Evolutionary conservation across 768 basidiomycete species (phyloP).

Genomic region (Lactarius akahatsu): DNA sequence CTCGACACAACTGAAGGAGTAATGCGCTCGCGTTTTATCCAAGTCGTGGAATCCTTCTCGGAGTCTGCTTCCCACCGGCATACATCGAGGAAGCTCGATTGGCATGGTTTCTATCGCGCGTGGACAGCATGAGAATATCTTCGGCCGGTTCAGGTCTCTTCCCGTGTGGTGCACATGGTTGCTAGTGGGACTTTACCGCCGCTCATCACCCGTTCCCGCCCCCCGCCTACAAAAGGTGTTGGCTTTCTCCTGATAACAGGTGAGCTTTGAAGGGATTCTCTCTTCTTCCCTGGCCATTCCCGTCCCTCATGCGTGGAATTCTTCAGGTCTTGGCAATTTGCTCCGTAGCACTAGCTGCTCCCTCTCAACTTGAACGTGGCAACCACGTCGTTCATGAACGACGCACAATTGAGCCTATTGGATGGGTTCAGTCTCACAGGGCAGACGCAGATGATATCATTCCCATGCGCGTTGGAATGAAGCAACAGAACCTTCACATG

Average conservation of each 20-base stretch:
- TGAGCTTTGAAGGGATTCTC: not conserved
- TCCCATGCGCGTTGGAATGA: constrained; percentile 47
- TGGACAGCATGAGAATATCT: constrained; percentile 1
- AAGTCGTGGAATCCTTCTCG: no score
- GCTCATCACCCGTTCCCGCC: not conserved
- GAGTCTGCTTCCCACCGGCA: not conserved
- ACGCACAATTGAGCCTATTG: constrained; percentile 37
- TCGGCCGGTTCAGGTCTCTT: not conserved
- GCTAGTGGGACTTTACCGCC: not conserved
- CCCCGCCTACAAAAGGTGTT: not conserved
- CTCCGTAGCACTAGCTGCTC: constrained; percentile 26
- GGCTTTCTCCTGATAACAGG: not conserved
- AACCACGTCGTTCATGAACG: constrained; percentile 41
- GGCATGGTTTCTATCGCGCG: not conserved
- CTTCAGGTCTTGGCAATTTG: constrained; percentile 26
- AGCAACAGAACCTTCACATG: constrained; percentile 42
- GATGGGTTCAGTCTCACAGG: constrained; percentile 37
- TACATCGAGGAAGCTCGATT: not conserved
- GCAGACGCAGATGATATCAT: constrained; percentile 36
- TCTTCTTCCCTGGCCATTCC: not conserved
- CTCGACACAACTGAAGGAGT: not conserved
- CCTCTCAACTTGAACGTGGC: constrained; percentile 18
- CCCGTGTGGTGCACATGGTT: constrained; percentile 1
- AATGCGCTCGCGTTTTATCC: not conserved
- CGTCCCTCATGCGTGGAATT: constrained; percentile 15